Percentiles rank a stretch among this genome's conserved stretches.
phyloP scores from a whole-genome alignment of 2,329 filamentous ascomycete species.

The Fusarium caatingaense region DNA sequence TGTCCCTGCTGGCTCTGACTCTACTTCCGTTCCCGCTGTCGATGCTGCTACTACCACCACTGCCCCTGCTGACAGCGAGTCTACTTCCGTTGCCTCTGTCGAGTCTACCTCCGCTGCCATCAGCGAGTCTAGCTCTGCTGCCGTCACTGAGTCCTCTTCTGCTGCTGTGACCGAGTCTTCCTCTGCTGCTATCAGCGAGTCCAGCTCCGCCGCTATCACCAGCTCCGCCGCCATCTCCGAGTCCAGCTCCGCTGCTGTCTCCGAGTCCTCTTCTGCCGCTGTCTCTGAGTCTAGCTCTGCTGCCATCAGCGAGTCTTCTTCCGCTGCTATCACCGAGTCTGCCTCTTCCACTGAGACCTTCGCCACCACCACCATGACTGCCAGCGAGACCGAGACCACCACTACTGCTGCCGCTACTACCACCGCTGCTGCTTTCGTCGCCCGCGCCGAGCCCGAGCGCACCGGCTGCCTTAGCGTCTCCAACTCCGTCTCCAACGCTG shows the following conservation, averaged over 20 bases:
- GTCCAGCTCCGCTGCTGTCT: neutral
- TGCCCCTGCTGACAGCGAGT: neutral
- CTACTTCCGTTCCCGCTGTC: neutral
- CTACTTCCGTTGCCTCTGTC: neutral
- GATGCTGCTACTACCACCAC: neutral
- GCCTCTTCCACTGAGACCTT: neutral
- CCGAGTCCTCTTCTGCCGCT: neutral
- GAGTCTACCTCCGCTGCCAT: neutral
- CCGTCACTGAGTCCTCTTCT: neutral
- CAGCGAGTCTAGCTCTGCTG: neutral
- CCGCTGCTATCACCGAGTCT: neutral
- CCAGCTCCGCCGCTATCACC: neutral
- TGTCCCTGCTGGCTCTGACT: neutral
- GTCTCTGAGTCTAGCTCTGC: too few species aligned
- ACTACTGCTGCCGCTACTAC: neutral
- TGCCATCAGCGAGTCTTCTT: neutral
- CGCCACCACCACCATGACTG: neutral
- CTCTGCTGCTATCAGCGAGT: neutral
- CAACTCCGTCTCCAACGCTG: slow-evolving; percentile 1
- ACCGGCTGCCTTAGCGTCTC: neutral
- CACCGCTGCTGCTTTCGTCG: neutral
- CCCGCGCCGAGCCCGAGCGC: neutral
- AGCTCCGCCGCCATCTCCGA: neutral
- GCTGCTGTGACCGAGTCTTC: neutral
- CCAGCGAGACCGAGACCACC: neutral